phyloP scores from a whole-genome alignment of 805 yeast species.

The Lachancea nothofagi region DNA sequence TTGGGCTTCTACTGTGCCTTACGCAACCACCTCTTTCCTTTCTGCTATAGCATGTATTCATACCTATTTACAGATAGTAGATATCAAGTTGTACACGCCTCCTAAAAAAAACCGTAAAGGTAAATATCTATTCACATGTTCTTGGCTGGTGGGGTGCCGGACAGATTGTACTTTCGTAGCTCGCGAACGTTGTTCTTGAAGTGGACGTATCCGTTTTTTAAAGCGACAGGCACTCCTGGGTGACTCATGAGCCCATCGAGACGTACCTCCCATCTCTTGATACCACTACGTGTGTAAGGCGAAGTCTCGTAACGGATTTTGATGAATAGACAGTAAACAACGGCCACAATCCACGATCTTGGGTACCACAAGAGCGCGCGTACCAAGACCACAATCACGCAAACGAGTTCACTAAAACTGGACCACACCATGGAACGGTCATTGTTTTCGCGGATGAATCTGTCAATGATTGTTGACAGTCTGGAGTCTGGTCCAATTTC shows the following conservation, averaged over 20 bases:
- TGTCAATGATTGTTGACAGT: conserved; percentile 30
- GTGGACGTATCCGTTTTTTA: conserved; percentile 46
- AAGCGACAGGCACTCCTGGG: conserved; percentile 46
- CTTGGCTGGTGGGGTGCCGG: conserved; percentile 7
- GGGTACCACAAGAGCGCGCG: conserved; percentile 55
- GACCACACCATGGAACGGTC: conserved; percentile 55
- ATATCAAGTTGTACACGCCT: no score
- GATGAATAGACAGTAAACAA: conserved; percentile 56
- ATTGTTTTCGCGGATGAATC: conserved; percentile 48
- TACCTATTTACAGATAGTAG: no score
- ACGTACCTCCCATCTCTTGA: conserved; percentile 65
- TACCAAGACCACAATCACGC: conserved; percentile 40
- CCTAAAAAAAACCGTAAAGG: no score
- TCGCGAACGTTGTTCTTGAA: conserved; percentile 33
- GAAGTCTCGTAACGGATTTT: conserved; percentile 76
- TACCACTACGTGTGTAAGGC: conserved; percentile 59
- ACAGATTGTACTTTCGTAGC: conserved; percentile 9
- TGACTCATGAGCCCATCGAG: conserved; percentile 51
- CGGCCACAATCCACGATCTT: conserved; percentile 56
- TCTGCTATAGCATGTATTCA: no score
- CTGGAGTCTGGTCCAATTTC: conserved; percentile 24
- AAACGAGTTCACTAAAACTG: conserved; percentile 50
- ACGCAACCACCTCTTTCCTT: no score
- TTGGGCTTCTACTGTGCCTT: no score
- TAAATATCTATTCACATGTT: no score